phyloP scores from a whole-genome alignment of 2,329 filamentous ascomycete species.

The Fusarium mexicanum region DNA sequence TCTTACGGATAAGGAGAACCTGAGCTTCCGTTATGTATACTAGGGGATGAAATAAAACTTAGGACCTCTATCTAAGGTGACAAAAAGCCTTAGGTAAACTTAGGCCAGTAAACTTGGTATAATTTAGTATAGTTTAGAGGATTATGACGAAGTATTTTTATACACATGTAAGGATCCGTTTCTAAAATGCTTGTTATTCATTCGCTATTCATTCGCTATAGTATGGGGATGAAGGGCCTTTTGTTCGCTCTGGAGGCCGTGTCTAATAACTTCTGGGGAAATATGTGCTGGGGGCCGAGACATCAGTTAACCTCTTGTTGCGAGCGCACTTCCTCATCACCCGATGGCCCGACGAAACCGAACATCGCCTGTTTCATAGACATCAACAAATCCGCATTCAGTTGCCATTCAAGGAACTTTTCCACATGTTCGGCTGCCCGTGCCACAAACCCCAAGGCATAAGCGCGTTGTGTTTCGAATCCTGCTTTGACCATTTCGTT shows the following conservation, averaged over 20 bases:
- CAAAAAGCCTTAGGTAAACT: too few relatives aligned
- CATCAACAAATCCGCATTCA: neutral
- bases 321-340: neutral
- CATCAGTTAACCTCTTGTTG: neutral
- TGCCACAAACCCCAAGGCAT: neutral
- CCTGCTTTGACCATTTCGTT: neutral
- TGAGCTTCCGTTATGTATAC: slow-evolving; percentile 66
- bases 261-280: neutral
- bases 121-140: too few relatives aligned
- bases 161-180: too few relatives aligned
- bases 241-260: neutral
- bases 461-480: neutral
- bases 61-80: too few relatives aligned
- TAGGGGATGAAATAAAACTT: too few relatives aligned
- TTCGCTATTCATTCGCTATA: neutral
- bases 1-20: slow-evolving; percentile 69
- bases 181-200: neutral
- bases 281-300: neutral
- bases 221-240: neutral
- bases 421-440: neutral
- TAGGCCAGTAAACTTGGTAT: too few relatives aligned
- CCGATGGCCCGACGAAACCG: neutral
- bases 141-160: too few relatives aligned
- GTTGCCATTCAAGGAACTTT: neutral
- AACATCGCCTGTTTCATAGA: neutral